Evolutionary conservation across 768 basidiomycete species (phyloP), one percentile per base, ranked within the genome.

Genomic region (Xerocomellus amylosporus): DNA sequence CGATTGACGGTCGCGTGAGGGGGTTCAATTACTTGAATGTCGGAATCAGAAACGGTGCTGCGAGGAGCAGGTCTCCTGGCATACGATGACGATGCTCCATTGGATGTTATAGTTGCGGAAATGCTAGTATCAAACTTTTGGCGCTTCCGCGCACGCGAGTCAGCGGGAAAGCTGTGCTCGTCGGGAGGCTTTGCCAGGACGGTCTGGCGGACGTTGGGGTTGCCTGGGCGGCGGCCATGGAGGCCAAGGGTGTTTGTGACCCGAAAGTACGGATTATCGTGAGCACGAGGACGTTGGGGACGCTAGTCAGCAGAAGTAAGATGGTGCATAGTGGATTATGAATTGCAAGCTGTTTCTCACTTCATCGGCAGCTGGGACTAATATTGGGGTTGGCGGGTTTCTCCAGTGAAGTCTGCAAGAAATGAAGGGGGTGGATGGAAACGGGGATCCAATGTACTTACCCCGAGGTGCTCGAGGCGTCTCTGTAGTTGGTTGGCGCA

Each of bases 401-500:
- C 8, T 63, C 71, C 71, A 71, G 12, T 0, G 4, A 9, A 1
- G 0, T 61, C 49, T 57, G 26, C 38, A 56, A 33, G 45, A 36
- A 22, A 49, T 63, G 54, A 59, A 41, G n/a, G 30, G n/a, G 20
- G 48, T 41, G 34, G 40, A 46, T 28, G 43, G 30, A 31, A 39
- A 58, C 46, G 4, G 38, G 42, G 10, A 40, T 20, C 22, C n/a
- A 40, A 47, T n/a, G 17, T 5, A 55, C 68, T 59, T 53, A 65
- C 70, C 17, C 9, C 5, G 58, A 47, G 36, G 46, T 20, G 47
- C 43, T 53, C 14, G 71, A 71, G 42, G 69, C 72, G 41, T 71
- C 71, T 61, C 71, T 72, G 45, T 55, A 43, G 59, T 65, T 68
- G 46, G 46, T 43, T 51, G 64, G 59, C 4, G 34, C 50, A 36